phyloP scores from a whole-genome alignment of 2,329 filamentous ascomycete genomes.

The Tolypocladium capitatum region DNA sequence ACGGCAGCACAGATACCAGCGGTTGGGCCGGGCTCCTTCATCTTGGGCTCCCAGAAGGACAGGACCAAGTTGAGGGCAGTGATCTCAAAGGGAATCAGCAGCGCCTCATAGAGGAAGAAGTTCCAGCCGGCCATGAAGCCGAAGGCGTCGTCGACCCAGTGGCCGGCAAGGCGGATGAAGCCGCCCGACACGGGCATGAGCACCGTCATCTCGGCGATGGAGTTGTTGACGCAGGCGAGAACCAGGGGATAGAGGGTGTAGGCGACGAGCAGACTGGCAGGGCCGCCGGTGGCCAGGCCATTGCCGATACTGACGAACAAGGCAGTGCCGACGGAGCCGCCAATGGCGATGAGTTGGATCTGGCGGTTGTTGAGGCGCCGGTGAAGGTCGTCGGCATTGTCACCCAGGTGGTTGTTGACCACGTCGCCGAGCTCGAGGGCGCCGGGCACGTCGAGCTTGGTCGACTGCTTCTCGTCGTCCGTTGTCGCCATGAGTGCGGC shows the following conservation, averaged over 20 bases:
- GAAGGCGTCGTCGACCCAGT: conserved; percentile 53
- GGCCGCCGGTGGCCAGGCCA: conserved; percentile 32
- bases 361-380: conserved; percentile 39
- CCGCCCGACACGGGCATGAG: conserved; percentile 50
- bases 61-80: conserved; percentile 29
- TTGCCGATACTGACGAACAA: conserved; percentile 50
- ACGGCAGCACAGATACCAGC: conserved; percentile 46
- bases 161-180: conserved; percentile 50
- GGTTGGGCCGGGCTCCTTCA: conserved; percentile 51
- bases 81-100: conserved; percentile 30
- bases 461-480: conserved; percentile 15
- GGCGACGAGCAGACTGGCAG: conserved; percentile 41
- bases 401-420: conserved; percentile 9
- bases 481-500: conserved; percentile 7
- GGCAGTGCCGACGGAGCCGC: conserved; percentile 43
- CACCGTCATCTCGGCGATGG: conserved; percentile 50
- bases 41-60: conserved; percentile 24
- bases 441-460: conserved; percentile 10
- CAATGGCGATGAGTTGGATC: conserved; percentile 46
- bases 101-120: conserved; percentile 30
- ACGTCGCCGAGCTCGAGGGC: conserved; percentile 14
- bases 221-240: conserved; percentile 50
- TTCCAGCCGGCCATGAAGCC: conserved; percentile 39
- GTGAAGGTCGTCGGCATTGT: conserved; percentile 26
- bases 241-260: conserved; percentile 42